Evolutionary conservation across 176 grass and related monocot species (phyloP), one percentile per base, ranked within the genome.

Genomic region (Calamus simplicifolius): DNA sequence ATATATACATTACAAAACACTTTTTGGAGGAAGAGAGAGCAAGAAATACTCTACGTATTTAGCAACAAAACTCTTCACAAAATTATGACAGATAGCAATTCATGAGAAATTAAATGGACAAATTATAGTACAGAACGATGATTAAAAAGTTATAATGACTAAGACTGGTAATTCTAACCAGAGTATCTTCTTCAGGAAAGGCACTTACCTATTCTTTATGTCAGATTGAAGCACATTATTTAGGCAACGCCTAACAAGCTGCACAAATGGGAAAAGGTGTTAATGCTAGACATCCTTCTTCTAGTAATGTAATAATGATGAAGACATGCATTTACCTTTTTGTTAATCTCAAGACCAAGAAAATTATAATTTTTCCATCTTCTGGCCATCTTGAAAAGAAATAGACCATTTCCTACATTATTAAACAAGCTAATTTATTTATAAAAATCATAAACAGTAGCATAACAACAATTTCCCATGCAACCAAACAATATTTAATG

Each of bases 271-370:
- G 21, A 65, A 18, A 69, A 66, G 23, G 23, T 18, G 49, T 51
- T 62, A 69, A 69, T 50, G 26, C 16, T 15, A 69, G 15, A 63
- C 62, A 58, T 10, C 30, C 17, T 59, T 52, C 12, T 66, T 7
- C 35, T 12, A 43, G 10, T 3, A 13, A 43, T 13, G 35, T 43
- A 43, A 43, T 43, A 43, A 43, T 43, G 35, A 43, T 13, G 10
- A 43, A 43, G 12, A 43, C 10, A 43, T 43, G 35, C 2, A 2
- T 43, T 49, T 75, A 91, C 81, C 93, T 88, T 97, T 70, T 78
- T 55, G 28, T 97, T 97, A 68, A 91, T 97, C 75, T 91, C 93
- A 82, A 97, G 78, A 51, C 93, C 93, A 64, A 97, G 93, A 64
- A 97, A 97, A 75, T 91, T 97, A 5, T 58, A 85, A 38, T 76